These are phyloP conservation scores for Kwoniella dejecticola DNA, from an alignment of 768 basidiomycete genomes.

Conservation along the genomic window DNA sequence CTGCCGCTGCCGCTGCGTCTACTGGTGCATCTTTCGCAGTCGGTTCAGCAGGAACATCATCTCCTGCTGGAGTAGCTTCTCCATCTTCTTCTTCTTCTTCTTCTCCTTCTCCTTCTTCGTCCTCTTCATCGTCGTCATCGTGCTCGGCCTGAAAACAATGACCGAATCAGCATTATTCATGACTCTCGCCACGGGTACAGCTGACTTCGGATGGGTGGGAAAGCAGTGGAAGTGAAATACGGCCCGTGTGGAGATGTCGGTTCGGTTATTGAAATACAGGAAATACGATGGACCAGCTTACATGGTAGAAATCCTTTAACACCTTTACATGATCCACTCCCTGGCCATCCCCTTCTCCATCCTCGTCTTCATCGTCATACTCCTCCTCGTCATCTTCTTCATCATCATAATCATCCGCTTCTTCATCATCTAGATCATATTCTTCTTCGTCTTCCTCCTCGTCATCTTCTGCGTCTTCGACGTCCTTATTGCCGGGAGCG, in stretches of 20 bases:
- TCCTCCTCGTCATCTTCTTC: constrained; percentile 9
- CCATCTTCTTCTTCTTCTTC: constrained; percentile 14
- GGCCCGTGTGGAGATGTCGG: too few species aligned
- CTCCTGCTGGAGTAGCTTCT: constrained; percentile 2
- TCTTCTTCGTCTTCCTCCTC: constrained; percentile 20
- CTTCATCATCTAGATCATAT: constrained; percentile 13
- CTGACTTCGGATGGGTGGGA: too few species aligned
- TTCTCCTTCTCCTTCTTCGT: constrained; percentile 3
- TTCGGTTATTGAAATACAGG: too few species aligned
- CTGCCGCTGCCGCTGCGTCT: neutral
- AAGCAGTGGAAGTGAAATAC: too few species aligned
- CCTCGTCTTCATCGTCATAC: constrained; percentile 21
- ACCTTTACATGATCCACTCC: constrained; percentile 24
- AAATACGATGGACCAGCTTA: too few species aligned
- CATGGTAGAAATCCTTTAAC: constrained; percentile 25
- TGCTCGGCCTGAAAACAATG: neutral
- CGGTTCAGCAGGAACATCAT: neutral
- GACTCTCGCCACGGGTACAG: too few species aligned
- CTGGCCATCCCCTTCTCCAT: constrained; percentile 6
- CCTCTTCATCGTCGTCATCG: constrained; percentile 4
- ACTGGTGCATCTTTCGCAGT: neutral
- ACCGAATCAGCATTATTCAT: neutral
- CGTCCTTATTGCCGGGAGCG: neutral
- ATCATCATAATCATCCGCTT: neutral
- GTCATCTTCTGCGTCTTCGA: constrained; percentile 7